Evolutionary conservation across 2,329 filamentous ascomycete genomes (phyloP).

Genomic region (Hawksworthiomyces lignivorus): DNA sequence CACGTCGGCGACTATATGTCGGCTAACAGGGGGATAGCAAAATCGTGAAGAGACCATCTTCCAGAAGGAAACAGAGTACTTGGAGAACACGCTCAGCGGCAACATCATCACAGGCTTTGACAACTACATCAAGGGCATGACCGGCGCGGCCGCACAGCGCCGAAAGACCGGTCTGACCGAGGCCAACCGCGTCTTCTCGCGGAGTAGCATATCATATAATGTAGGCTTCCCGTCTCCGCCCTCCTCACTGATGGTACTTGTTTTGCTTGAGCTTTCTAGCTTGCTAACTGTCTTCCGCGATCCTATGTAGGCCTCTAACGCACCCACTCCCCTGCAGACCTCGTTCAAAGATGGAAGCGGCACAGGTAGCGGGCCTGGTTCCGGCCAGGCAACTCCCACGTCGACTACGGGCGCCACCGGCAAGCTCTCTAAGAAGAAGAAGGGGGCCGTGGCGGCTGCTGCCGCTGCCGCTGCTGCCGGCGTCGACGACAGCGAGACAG

Average conservation of each 20-base stretch:
- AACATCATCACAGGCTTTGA: slow-evolving; percentile 99
- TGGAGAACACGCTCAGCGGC: slow-evolving; percentile 80
- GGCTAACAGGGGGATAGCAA: slow-evolving; percentile 6
- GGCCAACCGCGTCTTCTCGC: slow-evolving; percentile 65
- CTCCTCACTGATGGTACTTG: neutral
- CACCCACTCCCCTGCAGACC: slow-evolving; percentile 48
- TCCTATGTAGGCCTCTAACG: slow-evolving; percentile 38
- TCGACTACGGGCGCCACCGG: slow-evolving; percentile 40
- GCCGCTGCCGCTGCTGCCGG: slow-evolving; percentile 17
- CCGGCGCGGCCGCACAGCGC: slow-evolving; percentile 54
- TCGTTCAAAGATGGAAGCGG: slow-evolving; percentile 36
- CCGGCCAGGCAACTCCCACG: slow-evolving; percentile 48
- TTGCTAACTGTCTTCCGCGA: slow-evolving; percentile 18
- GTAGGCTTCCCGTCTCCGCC: slow-evolving; percentile 16
- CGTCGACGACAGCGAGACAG: slow-evolving; percentile 50
- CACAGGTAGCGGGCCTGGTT: slow-evolving; percentile 22
- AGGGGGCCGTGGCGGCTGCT: slow-evolving; percentile 29
- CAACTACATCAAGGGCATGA: slow-evolving; percentile 88
- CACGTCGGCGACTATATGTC: neutral
- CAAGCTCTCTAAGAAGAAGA: slow-evolving; percentile 46
- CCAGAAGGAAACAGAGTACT: slow-evolving; percentile 76
- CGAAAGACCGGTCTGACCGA: slow-evolving; percentile 59
- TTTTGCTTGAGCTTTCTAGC: neutral
- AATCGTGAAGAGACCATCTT: slow-evolving; percentile 68
- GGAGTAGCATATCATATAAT: slow-evolving; percentile 56